Percentiles rank a stretch among this genome's conserved stretches.
Conservation (phyloP, 2,329 filamentous ascomycete species). For the Xylaria sp. region DNA sequence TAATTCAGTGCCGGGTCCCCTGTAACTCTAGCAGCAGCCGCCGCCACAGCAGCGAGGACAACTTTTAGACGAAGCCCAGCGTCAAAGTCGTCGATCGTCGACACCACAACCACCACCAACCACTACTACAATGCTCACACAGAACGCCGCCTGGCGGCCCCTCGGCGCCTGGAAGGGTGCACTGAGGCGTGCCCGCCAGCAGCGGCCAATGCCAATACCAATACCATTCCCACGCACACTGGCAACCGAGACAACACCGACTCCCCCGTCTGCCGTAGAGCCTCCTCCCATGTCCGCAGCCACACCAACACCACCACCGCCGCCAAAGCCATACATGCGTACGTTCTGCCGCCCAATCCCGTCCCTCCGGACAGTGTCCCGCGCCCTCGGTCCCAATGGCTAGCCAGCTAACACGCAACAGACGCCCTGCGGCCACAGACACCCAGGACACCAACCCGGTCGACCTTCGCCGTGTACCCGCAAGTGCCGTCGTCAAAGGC, state of each 20-base stretch:
- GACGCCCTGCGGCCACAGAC: constrained; percentile 21
- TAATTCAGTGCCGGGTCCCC: constrained; percentile 6
- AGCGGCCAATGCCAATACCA: constrained; percentile 49
- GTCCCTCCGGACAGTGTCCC: neutral
- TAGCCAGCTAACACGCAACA: constrained; percentile 6
- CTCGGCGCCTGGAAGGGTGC: constrained; percentile 75
- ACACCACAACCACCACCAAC: constrained; percentile 13
- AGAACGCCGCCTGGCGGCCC: constrained; percentile 69
- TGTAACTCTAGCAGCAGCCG: constrained; percentile 14
- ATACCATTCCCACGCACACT: constrained; percentile 57
- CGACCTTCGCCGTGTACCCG: constrained; percentile 64
- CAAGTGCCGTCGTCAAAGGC: constrained; percentile 65
- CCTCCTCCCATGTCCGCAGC: constrained; percentile 23
- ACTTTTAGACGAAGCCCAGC: constrained; percentile 24
- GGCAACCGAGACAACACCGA: constrained; percentile 53
- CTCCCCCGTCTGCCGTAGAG: constrained; percentile 20
- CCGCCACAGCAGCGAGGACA: constrained; percentile 25
- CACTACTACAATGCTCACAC: constrained; percentile 70
- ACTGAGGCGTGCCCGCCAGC: constrained; percentile 67
- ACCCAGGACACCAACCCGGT: constrained; percentile 44
- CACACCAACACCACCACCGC: constrained; percentile 32
- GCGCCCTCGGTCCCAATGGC: neutral
- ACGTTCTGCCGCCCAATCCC: neutral
- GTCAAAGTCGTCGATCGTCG: constrained; percentile 13
- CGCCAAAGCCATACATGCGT: constrained; percentile 40